Conservation (phyloP, 1,284 basidiomycete genomes). For the Microbotryum lychnidis-dioicae region DNA sequence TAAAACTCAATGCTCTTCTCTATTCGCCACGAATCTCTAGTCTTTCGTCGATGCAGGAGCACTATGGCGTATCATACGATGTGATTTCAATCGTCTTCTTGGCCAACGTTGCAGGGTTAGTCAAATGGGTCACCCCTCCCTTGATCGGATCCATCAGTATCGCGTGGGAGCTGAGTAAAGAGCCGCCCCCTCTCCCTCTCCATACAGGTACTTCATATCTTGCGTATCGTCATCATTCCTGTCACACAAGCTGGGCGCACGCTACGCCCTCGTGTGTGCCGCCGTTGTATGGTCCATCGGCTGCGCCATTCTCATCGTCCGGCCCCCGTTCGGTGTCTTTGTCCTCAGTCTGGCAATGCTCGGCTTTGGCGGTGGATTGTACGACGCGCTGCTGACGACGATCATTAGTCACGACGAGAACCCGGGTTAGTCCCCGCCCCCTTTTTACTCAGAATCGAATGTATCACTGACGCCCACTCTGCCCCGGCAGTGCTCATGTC, state of each 20-base stretch:
- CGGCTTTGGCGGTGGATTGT: constrained; percentile 24
- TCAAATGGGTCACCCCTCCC: neutral
- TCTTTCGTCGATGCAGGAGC: constrained; percentile 23
- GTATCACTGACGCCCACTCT: too few species aligned
- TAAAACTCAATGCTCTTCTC: neutral
- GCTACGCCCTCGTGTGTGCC: constrained; percentile 6
- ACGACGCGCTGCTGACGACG: constrained; percentile 20
- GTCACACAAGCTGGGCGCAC: constrained; percentile 21
- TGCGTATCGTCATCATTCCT: constrained; percentile 19
- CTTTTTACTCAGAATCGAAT: too few species aligned
- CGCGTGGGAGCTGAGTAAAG: neutral
- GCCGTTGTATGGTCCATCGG: constrained; percentile 6
- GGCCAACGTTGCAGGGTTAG: constrained; percentile 4
- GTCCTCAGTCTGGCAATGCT: constrained; percentile 17
- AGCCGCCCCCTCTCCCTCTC: neutral
- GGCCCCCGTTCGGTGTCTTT: constrained; percentile 23
- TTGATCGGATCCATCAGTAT: neutral
- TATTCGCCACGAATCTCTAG: neutral
- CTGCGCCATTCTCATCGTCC: constrained; percentile 12
- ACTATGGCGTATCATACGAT: constrained; percentile 22
- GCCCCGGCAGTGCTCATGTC: constrained; percentile 10
- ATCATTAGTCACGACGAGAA: constrained; percentile 25
- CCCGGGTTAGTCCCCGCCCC: neutral
- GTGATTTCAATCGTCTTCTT: constrained; percentile 28
- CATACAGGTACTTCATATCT: constrained; percentile 22